Base-by-base conservation (phyloP, 306 rosid genomes). In the Ziziphus jujuba region DNA sequence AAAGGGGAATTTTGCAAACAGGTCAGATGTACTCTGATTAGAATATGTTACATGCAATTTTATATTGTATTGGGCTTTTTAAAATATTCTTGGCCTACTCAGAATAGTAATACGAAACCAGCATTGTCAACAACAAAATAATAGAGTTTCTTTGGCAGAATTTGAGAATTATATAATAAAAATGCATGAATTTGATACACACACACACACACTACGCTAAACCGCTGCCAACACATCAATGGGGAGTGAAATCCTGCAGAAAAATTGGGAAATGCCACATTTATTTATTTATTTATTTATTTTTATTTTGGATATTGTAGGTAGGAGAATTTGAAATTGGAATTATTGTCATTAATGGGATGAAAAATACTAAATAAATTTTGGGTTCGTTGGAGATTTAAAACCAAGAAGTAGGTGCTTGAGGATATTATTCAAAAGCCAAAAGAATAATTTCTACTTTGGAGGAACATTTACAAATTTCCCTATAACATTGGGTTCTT, bases 201-300 rank as follows among this genome's bases (percentile, higher is more conserved):
- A 59, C 52, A 60, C 19, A 54, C 20, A 14, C 4, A 28, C 4
- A 28, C 33, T 1, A 28, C 4, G 33, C 4, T 28, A 28, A 28
- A 4, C 33, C 33, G 3, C 33, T 28, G 33, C 33, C 33, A 28
- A 28, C 33, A 28, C 33, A 28, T 28, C 33, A 53, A 21, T 52
- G 52, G 71, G 62, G 61, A 66, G 71, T 61, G 36, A 66, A 66
- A 53, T 35, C 71, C 53, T 66, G 61, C 71, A 53, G 15, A 66
- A 66, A 66, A 21, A 53, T 35, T 2, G 71, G 61, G 52, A 40
- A 36, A 28, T 28, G 33, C 33, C 33, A 28, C 33, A n/a, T n/a
- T 28, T 28, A 2, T 28, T 28, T 28, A 28, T 28, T 28, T 28
- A 28, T 28, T 28, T 28, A 28, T 28, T 28, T 28, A 28, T 28